phyloP scores from a whole-genome alignment of 495 filamentous ascomycete species.

The Glarea lozoyensis region DNA sequence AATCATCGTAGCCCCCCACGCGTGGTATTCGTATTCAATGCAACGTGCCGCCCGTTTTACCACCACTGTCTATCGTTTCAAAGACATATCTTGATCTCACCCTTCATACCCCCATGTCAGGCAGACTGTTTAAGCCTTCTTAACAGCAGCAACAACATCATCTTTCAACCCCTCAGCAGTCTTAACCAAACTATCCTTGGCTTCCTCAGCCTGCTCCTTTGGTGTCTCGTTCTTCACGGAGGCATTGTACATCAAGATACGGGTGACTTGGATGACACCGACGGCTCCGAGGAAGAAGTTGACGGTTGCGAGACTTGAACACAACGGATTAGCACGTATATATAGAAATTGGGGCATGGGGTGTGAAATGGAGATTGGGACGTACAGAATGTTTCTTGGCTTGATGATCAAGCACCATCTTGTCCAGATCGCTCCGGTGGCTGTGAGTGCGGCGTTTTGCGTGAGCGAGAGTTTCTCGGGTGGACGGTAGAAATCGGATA shows the following conservation, averaged over 20 bases:
- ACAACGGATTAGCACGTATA: not conserved
- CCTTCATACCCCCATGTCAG: no score
- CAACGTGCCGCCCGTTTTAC: no score
- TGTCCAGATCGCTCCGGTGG: conserved; percentile 95
- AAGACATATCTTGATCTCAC: no score
- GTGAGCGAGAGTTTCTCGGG: conserved; percentile 84
- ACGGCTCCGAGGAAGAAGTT: conserved; percentile 96
- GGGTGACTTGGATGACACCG: conserved; percentile 68
- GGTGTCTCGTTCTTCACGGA: conserved; percentile 42
- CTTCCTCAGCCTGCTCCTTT: conserved; percentile 23
- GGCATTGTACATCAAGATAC: conserved; percentile 62
- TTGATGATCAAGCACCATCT: conserved; percentile 97
- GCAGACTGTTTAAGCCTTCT: conserved; percentile 15
- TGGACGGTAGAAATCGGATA: conserved; percentile 88
- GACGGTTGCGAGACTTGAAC: conserved; percentile 71
- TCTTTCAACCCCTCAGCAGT: conserved; percentile 29
- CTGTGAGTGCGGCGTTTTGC: conserved; percentile 79
- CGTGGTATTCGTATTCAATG: no score
- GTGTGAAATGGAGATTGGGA: conserved; percentile 7
- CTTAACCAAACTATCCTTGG: conserved; percentile 36
- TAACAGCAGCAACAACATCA: conserved; percentile 33
- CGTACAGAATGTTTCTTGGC: conserved; percentile 81
- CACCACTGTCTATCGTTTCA: no score
- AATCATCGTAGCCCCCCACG: no score
- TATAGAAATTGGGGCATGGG: not conserved